A percentile compares a stretch with the other conserved stretches of the same genome.
phyloP scores from a whole-genome alignment of 2,329 filamentous ascomycete species.

The Exophiala sideris region DNA sequence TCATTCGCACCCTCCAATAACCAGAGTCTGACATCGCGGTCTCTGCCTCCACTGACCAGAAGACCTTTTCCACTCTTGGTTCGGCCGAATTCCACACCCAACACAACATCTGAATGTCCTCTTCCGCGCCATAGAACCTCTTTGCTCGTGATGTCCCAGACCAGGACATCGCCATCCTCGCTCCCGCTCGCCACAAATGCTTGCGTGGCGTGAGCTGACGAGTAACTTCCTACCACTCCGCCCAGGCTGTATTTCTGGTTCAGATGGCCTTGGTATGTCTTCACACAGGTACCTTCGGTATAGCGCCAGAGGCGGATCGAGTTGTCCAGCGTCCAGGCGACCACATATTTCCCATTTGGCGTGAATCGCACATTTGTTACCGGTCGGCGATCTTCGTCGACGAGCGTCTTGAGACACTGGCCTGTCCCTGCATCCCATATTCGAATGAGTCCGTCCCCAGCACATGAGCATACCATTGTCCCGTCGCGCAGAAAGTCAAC shows the following conservation, averaged over 20 bases:
- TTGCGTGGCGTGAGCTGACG: constrained; percentile 21
- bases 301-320: constrained; percentile 95
- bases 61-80: constrained; percentile 35
- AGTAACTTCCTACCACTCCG: constrained; percentile 73
- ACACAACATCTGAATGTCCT: constrained; percentile 55
- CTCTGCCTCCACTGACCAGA: constrained; percentile 27
- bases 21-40: constrained; percentile 26
- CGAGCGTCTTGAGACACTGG: constrained; percentile 88
- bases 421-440: constrained; percentile 96
- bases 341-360: constrained; percentile 87
- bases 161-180: constrained; percentile 78
- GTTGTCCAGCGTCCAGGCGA: constrained; percentile 87
- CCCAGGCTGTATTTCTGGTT: constrained; percentile 83
- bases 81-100: constrained; percentile 55
- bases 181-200: constrained; percentile 78
- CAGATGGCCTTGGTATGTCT: constrained; percentile 91
- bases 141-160: constrained; percentile 91
- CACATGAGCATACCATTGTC: constrained; percentile 86
- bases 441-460: constrained; percentile 84
- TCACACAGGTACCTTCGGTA: constrained; percentile 82
- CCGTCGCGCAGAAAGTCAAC: constrained; percentile 93
- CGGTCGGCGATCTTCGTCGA: constrained; percentile 92
- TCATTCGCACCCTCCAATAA: constrained; percentile 8
- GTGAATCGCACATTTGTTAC: constrained; percentile 88
- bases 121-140: constrained; percentile 67